Evolutionary conservation across 2,329 filamentous ascomycete species (phyloP).

Genomic region (Penicillium vulpinum): DNA sequence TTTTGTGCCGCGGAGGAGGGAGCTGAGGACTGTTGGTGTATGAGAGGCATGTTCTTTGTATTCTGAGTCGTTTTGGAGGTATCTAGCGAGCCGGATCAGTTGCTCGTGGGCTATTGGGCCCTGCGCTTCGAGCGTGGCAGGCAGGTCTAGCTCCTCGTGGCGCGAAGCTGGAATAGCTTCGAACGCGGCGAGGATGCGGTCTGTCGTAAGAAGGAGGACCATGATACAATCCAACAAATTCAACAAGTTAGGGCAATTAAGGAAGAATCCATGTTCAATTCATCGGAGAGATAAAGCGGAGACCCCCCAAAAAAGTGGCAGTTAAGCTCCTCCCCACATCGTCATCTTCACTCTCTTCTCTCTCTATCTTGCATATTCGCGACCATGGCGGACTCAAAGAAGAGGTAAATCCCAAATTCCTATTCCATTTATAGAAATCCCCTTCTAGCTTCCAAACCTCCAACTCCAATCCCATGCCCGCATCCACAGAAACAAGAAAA

Average conservation of each 20-base stretch:
- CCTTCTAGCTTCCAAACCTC: neutral
- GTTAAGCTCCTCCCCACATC: constrained; percentile 27
- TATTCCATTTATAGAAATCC: neutral
- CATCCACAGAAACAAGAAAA: neutral
- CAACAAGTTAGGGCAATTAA: neutral
- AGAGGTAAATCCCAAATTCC: constrained; percentile 23
- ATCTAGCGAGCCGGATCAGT: constrained; percentile 39
- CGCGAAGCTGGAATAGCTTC: constrained; percentile 34
- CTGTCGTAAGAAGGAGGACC: constrained; percentile 46
- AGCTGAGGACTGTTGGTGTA: constrained; percentile 57
- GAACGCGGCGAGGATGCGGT: constrained; percentile 41
- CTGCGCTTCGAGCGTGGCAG: constrained; percentile 28
- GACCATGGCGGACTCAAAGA: constrained; percentile 37
- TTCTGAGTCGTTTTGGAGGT: constrained; percentile 23
- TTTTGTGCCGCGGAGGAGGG: constrained; percentile 68
- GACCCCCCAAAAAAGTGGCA: constrained; percentile 27
- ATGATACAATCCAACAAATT: no score
- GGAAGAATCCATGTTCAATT: neutral
- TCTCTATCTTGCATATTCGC: constrained; percentile 6
- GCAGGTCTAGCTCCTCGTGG: constrained; percentile 38
- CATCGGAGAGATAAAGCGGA: constrained; percentile 17
- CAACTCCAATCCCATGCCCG: neutral
- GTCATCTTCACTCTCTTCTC: constrained; percentile 18
- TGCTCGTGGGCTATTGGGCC: constrained; percentile 46
- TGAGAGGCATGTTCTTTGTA: constrained; percentile 6